A percentile compares a stretch with the other conserved stretches of the same genome.
Conservation (phyloP, 495 filamentous ascomycete species). For the Xylaria flabelliformis region DNA sequence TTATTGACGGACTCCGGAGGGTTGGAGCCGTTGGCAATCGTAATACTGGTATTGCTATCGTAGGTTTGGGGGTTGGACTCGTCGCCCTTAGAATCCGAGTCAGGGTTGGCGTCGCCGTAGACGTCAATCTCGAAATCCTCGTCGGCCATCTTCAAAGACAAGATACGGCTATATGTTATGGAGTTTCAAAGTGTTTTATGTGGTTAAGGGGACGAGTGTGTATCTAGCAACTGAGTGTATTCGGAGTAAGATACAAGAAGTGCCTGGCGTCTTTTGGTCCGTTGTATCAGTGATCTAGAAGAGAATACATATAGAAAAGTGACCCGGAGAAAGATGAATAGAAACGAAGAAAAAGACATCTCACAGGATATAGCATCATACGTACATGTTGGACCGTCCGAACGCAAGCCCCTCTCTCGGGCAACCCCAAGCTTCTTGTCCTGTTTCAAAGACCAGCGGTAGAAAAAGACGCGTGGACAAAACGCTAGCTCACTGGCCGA, state of each 20-base stretch:
- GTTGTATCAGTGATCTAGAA: conserved; percentile 41
- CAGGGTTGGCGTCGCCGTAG: conserved; percentile 78
- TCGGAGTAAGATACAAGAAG: conserved; percentile 44
- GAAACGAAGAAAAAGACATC: conserved; percentile 34
- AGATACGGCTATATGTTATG: conserved; percentile 39
- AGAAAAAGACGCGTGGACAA: conserved; percentile 27
- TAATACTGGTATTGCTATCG: conserved; percentile 48
- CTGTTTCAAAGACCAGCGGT: conserved; percentile 19
- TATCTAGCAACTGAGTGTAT: conserved; percentile 42
- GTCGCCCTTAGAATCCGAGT: conserved; percentile 53
- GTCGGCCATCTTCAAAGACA: conserved; percentile 71
- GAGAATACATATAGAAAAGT: conserved; percentile 27
- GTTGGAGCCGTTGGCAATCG: conserved; percentile 47
- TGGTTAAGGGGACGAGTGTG: conserved; percentile 28
- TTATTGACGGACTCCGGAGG: conserved; percentile 29
- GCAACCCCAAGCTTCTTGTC: conserved; percentile 12
- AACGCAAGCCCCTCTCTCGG: conserved; percentile 18
- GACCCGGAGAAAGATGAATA: conserved; percentile 26
- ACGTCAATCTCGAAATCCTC: conserved; percentile 99
- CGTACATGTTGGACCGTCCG: conserved; percentile 33
- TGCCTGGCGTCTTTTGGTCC: conserved; percentile 43
- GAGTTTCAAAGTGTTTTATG: conserved; percentile 41
- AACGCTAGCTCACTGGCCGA: conserved; percentile 25
- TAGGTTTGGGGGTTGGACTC: conserved; percentile 47
- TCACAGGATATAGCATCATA: conserved; percentile 29